Percentiles rank a stretch among this genome's conserved stretches.
These are phyloP conservation scores for Penicillium turbatum DNA, from an alignment of 495 filamentous ascomycete genomes.

Conservation along the genomic window DNA sequence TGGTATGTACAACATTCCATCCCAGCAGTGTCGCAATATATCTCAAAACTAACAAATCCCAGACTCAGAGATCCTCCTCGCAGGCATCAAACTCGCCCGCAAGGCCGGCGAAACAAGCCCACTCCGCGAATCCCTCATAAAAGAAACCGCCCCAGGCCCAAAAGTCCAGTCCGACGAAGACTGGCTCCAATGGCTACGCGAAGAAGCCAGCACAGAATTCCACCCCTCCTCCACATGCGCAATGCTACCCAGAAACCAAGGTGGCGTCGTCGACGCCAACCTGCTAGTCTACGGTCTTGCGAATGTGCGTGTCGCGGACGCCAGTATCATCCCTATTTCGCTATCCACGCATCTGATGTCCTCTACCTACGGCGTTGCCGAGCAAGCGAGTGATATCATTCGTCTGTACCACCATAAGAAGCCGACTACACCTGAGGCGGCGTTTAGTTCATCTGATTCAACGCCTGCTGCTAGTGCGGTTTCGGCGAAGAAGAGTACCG, in stretches of 20 bases:
- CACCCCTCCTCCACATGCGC: slow-evolving; percentile 50
- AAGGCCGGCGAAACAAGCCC: slow-evolving; percentile 23
- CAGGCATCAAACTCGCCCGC: slow-evolving; percentile 33
- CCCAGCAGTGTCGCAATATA: background rate
- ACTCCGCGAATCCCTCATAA: slow-evolving; percentile 21
- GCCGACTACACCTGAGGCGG: background rate
- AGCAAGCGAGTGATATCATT: slow-evolving; percentile 34
- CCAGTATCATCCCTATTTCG: slow-evolving; percentile 42
- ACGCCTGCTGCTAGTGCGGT: background rate
- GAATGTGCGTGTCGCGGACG: slow-evolving; percentile 51
- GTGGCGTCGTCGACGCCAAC: slow-evolving; percentile 48
- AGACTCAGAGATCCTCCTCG: slow-evolving; percentile 34
- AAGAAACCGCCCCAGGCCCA: slow-evolving; percentile 24
- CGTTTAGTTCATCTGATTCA: background rate
- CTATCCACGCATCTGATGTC: slow-evolving; percentile 49
- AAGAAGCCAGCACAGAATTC: slow-evolving; percentile 32
- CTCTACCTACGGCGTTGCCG: slow-evolving; percentile 47
- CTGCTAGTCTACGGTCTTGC: slow-evolving; percentile 46
- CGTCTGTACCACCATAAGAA: background rate
- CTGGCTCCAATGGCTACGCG: slow-evolving; percentile 24
- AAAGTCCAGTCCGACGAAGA: slow-evolving; percentile 22
- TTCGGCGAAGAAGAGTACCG: background rate
- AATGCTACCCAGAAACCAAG: slow-evolving; percentile 45
- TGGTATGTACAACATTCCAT: slow-evolving; percentile 13
- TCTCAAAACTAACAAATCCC: background rate